phyloP scores from a whole-genome alignment of 345 rosid species.

The Sapria himalayana region DNA sequence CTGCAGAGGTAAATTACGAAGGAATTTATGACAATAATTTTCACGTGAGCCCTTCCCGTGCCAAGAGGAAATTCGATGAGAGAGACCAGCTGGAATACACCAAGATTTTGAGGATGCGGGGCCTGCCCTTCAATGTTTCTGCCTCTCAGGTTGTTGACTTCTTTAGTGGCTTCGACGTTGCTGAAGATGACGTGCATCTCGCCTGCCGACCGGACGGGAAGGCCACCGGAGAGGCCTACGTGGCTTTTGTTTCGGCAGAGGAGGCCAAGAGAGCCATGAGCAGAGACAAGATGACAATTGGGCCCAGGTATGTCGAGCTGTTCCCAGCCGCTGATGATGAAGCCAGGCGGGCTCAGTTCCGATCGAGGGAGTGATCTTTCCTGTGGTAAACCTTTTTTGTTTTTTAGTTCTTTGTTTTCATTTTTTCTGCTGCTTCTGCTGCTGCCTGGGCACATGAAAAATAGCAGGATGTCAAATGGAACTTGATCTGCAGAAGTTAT shows the following conservation, averaged over 20 bases:
- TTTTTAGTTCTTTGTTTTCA: too few species aligned
- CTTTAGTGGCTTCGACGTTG: conserved; percentile 38
- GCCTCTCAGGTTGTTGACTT: conserved; percentile 47
- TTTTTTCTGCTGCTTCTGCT: not conserved
- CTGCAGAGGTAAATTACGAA: conserved; percentile 62
- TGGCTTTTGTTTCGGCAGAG: conserved; percentile 50
- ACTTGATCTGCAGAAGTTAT: too few species aligned
- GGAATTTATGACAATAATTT: conserved; percentile 53
- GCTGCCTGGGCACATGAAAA: too few species aligned
- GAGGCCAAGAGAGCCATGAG: conserved; percentile 78
- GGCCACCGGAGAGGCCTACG: conserved; percentile 86
- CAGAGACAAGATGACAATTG: conserved; percentile 82
- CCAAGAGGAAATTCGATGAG: conserved; percentile 39
- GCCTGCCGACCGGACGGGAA: conserved; percentile 87
- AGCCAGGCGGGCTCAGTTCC: conserved; percentile 73
- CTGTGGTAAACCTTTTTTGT: too few species aligned
- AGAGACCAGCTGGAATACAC: conserved; percentile 65
- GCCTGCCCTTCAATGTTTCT: conserved; percentile 69
- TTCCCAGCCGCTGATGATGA: conserved; percentile 72
- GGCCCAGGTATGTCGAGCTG: conserved; percentile 69
- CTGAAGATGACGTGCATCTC: conserved; percentile 42
- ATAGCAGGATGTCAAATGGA: too few species aligned
- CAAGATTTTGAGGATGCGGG: conserved; percentile 72
- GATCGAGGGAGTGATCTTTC: conserved; percentile 86
- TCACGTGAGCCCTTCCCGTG: conserved; percentile 41